These are phyloP conservation scores for Yueomyces sp. DNA, from an alignment of 1,139 yeast species.

Conservation along the genomic window DNA sequence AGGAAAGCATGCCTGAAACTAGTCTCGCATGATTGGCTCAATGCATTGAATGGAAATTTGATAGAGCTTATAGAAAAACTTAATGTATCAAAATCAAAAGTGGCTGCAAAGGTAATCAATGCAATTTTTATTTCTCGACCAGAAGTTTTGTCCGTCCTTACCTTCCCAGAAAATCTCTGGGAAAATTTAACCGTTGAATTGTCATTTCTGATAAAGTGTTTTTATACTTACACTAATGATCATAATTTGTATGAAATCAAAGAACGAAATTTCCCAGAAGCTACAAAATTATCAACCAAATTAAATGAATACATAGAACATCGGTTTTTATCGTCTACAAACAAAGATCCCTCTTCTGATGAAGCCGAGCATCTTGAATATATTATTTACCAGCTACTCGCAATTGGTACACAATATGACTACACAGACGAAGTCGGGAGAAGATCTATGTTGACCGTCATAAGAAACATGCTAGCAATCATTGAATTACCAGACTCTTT, in stretches of 20 bases:
- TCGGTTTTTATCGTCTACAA: conserved; percentile 28
- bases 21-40: conserved; percentile 65
- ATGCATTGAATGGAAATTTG: conserved; percentile 54
- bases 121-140: conserved; percentile 49
- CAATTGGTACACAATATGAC: conserved; percentile 61
- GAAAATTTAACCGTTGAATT: conserved; percentile 58
- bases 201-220: conserved; percentile 58
- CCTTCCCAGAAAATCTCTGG: conserved; percentile 55
- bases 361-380: conserved; percentile 55
- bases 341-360: conserved; percentile 13
- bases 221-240: conserved; percentile 50
- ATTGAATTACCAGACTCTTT: conserved; percentile 38
- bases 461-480: conserved; percentile 48
- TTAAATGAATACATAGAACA: conserved; percentile 29
- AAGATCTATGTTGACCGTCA: conserved; percentile 60
- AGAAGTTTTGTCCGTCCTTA: conserved; percentile 46
- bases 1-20: conserved; percentile 58
- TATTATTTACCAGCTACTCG: conserved; percentile 60
- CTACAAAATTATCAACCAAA: conserved; percentile 48
- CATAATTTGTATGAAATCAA: conserved; percentile 42
- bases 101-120: conserved; percentile 56
- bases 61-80: conserved; percentile 58
- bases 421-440: conserved; percentile 89
- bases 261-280: conserved; percentile 71
- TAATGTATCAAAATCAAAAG: conserved; percentile 50